Conservation (phyloP, 768 basidiomycete species). For the Kwoniella sp. region DNA sequence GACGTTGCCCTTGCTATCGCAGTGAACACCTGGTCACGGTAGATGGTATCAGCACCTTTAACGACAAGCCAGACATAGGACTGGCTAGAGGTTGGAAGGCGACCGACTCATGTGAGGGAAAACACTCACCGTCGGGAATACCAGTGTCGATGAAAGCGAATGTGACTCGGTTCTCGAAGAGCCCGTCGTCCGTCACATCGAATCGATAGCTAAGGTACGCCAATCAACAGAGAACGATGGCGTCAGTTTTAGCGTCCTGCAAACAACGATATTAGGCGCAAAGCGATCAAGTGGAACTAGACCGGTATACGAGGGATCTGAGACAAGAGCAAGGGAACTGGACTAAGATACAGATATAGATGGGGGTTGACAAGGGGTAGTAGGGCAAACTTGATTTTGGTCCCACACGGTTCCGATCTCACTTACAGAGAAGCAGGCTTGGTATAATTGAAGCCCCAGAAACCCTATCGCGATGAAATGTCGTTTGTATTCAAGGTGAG, state of each 20-base stretch:
- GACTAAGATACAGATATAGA: too few relatives aligned
- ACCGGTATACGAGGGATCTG: not conserved
- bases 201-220: conserved; percentile 44
- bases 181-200: conserved; percentile 47
- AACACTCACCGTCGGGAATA: conserved; percentile 41
- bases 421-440: conserved; percentile 70
- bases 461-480: conserved; percentile 32
- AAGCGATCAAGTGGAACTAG: too few relatives aligned
- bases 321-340: too few relatives aligned
- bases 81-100: too few relatives aligned
- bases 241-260: not conserved
- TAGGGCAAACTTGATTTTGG: too few relatives aligned
- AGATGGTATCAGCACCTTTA: not conserved
- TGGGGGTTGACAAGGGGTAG: too few relatives aligned
- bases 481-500: too few relatives aligned
- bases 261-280: not conserved
- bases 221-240: not conserved
- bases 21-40: conserved; percentile 38
- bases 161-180: conserved; percentile 32
- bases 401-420: too few relatives aligned
- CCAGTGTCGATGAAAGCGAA: conserved; percentile 48
- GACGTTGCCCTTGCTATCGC: conserved; percentile 48
- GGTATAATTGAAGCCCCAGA: conserved; percentile 56
- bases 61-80: not conserved
- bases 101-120: not conserved